These are phyloP conservation scores for Symbiodinium natans DNA, from an alignment of 73 alveolate genomes.

Conservation along the genomic window DNA sequence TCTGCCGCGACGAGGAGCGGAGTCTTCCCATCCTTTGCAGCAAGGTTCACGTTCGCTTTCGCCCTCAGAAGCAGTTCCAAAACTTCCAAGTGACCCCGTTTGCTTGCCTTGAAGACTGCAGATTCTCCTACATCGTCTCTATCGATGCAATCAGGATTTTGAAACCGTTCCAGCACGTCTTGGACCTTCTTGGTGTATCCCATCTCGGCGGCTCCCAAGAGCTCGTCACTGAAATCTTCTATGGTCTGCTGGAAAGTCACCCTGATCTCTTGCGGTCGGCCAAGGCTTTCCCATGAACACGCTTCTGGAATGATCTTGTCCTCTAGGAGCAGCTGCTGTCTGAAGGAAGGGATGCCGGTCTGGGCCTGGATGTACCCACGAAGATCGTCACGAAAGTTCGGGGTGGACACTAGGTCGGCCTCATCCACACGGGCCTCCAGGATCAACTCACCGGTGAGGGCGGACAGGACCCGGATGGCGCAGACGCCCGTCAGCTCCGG, in stretches of 20 bases:
- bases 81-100: neutral
- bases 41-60: neutral
- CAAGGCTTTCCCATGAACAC: neutral
- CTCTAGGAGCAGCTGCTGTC: conserved; percentile 8
- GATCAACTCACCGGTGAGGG: neutral
- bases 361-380: neutral
- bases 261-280: neutral
- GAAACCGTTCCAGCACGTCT: neutral
- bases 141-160: neutral
- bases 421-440: neutral
- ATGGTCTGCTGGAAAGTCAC: conserved; percentile 6
- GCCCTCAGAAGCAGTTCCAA: neutral
- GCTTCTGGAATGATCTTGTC: neutral
- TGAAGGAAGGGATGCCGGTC: neutral
- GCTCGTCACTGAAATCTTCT: neutral
- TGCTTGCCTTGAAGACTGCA: neutral
- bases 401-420: neutral
- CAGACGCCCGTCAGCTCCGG: neutral
- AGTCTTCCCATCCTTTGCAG: neutral
- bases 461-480: neutral
- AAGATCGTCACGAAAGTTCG: neutral
- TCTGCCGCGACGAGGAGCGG: neutral
- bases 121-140: neutral
- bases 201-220: neutral
- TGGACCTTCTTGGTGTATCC: neutral